Percentiles rank a stretch among this genome's conserved stretches.
Conservation (phyloP, 306 rosid species). For the Hippophae rhamnoides region DNA sequence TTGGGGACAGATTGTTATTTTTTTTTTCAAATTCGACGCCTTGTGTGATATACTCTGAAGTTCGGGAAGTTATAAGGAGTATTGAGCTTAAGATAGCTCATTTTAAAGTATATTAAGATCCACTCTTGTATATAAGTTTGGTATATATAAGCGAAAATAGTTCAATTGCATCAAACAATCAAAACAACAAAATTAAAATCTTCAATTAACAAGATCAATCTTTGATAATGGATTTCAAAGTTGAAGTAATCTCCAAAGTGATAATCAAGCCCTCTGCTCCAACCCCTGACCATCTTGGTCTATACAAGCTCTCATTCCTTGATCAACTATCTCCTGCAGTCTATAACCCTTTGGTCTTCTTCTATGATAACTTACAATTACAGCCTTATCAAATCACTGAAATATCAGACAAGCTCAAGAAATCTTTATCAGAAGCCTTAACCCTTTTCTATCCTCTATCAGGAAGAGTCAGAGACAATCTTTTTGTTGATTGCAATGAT, state of each 20-base stretch:
- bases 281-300: slow-evolving; percentile 18
- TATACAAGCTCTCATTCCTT: slow-evolving; percentile 20
- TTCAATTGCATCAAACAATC: too few relatives aligned
- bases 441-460: slow-evolving; percentile 25
- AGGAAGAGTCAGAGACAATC: slow-evolving; percentile 10
- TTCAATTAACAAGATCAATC: too few relatives aligned
- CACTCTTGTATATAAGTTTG: too few relatives aligned
- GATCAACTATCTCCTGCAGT: slow-evolving; percentile 25
- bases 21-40: too few relatives aligned
- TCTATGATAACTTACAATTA: slow-evolving; percentile 19
- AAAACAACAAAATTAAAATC: too few relatives aligned
- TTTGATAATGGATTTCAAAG: not conserved
- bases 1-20: too few relatives aligned
- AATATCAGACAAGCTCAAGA: slow-evolving; percentile 9
- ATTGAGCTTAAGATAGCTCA: too few relatives aligned
- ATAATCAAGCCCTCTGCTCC: slow-evolving; percentile 28
- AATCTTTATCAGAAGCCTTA: slow-evolving; percentile 22
- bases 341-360: slow-evolving; percentile 27
- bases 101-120: too few relatives aligned
- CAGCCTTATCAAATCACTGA: not conserved
- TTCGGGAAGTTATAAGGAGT: too few relatives aligned
- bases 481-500: slow-evolving; percentile 26
- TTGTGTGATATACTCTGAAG: too few relatives aligned
- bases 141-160: too few relatives aligned
- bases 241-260: slow-evolving; percentile 14